Conservation (phyloP, 768 basidiomycete genomes). For the Mycena leptocephala region DNA sequence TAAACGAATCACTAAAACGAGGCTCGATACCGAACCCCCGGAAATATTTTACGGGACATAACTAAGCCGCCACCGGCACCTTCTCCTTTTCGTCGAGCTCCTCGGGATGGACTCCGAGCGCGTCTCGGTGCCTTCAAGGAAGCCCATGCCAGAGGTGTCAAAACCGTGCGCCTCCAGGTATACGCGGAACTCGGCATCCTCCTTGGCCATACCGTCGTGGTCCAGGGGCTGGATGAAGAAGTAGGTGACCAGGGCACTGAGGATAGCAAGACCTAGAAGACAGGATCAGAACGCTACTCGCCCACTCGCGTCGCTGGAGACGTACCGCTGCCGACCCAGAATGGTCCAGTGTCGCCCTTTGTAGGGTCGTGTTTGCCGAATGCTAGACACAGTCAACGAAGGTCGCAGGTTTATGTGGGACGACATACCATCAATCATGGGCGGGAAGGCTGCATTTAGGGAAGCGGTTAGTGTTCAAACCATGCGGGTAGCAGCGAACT, state of each 20-base stretch:
- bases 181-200: constrained; percentile 87
- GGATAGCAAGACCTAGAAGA: constrained; percentile 73
- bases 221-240: constrained; percentile 83
- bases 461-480: background rate
- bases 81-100: constrained; percentile 31
- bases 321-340: constrained; percentile 4
- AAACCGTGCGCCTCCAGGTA: constrained; percentile 88
- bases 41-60: background rate
- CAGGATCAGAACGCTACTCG: background rate
- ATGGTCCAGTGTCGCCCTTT: constrained; percentile 77
- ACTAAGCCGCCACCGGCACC: constrained; percentile 9
- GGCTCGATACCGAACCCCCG: background rate
- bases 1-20: background rate
- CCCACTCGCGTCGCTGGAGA: background rate
- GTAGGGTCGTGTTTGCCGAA: constrained; percentile 67
- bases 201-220: constrained; percentile 85
- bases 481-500: constrained; percentile 37
- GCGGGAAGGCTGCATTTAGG: constrained; percentile 75
- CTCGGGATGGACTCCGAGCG: constrained; percentile 5
- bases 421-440: constrained; percentile 72
- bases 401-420: background rate
- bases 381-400: constrained; percentile 52
- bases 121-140: constrained; percentile 37
- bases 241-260: constrained; percentile 83
- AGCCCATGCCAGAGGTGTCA: constrained; percentile 84